Base-by-base conservation (phyloP, 1,139 yeast genomes). In the Fermentozyma sake region DNA sequence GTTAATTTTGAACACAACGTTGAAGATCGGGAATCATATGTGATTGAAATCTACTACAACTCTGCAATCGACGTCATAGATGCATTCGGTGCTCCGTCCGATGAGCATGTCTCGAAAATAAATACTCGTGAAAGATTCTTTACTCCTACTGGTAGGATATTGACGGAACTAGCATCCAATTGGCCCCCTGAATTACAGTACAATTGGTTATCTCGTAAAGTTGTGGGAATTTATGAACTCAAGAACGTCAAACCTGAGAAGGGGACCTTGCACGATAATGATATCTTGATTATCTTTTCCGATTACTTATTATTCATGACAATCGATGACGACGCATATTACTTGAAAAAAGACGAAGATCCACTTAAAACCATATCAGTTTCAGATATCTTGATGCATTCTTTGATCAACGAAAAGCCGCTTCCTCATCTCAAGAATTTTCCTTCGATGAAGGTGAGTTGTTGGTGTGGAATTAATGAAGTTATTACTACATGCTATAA, bases 121-220 rank as follows among this genome's bases (percentile, higher is more conserved):
- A 17, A 16, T 2, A 20, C 20, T 6, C 39, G 37, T 14, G 69
- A 76, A 23, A 67, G 96, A 36, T 76, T 86, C 0, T 85, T 87
- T 48, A 87, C 96, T 0, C 95, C 96, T 1, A 80, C 95, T 0
- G 97, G 96, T 0, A 86, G 85, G 49, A 70, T 89, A 3, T 58
- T 89, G 23, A 80, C 94, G 0, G 96, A 86, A 45, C 53, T 87
- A 14, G 94, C 96, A 5, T 66, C 74, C 7, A 76, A 76, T 13
- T 89, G 96, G 96, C 97, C 97, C 0, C 59, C 75, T 0, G 89
- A 82, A 42, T 63, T 89, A 15, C 95, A 85, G 41, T 80, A 79
- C 46, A 95, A 95, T 14, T 87, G 96, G 96, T 53, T 86, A 14
- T 70, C 80, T 16, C 68, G 97, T 33, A 72, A 93, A 37, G 91